A percentile compares a stretch with the other conserved stretches of the same genome.
phyloP scores from a whole-genome alignment of 2,329 filamentous ascomycete species.

The Trichoderma koningiopsis region DNA sequence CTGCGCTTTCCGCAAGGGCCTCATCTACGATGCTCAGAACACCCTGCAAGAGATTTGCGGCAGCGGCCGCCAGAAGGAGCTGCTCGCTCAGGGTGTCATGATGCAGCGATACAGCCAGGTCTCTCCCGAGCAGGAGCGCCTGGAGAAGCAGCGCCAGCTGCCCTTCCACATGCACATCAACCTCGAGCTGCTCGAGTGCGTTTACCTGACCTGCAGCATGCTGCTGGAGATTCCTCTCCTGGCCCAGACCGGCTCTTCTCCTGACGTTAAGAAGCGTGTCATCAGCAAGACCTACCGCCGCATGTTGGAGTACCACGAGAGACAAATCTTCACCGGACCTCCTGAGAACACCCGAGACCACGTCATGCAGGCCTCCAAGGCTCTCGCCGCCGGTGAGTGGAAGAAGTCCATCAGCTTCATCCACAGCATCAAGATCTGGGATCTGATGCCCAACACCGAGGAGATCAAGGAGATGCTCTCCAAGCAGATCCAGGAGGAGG shows the following conservation, averaged over 20 bases:
- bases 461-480: slow-evolving; percentile 97
- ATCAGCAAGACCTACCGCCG: slow-evolving; percentile 99
- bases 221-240: slow-evolving; percentile 96
- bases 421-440: slow-evolving; percentile 99
- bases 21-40: slow-evolving; percentile 97
- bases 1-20: slow-evolving; percentile 94
- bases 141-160: slow-evolving; percentile 95
- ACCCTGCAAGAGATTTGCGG: slow-evolving; percentile 98
- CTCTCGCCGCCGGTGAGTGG: slow-evolving; percentile 95
- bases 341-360: slow-evolving; percentile 99
- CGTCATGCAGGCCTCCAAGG: slow-evolving; percentile 98
- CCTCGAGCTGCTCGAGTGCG: slow-evolving; percentile 94
- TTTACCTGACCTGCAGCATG: slow-evolving; percentile 99
- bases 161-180: slow-evolving; percentile 99
- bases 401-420: slow-evolving; percentile 94
- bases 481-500: slow-evolving; percentile 98
- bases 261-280: slow-evolving; percentile 94
- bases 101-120: slow-evolving; percentile 97
- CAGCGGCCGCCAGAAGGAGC: slow-evolving; percentile 95
- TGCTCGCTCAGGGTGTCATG: slow-evolving; percentile 96
- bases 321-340: slow-evolving; percentile 97
- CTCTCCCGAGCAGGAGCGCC: slow-evolving; percentile 93
- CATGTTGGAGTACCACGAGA: slow-evolving; percentile 99
- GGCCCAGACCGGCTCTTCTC: slow-evolving; percentile 93
- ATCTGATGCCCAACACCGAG: slow-evolving; percentile 88